Evolutionary conservation across 2,329 filamentous ascomycete genomes (phyloP).

Genomic region (Escovopsis sp.): DNA sequence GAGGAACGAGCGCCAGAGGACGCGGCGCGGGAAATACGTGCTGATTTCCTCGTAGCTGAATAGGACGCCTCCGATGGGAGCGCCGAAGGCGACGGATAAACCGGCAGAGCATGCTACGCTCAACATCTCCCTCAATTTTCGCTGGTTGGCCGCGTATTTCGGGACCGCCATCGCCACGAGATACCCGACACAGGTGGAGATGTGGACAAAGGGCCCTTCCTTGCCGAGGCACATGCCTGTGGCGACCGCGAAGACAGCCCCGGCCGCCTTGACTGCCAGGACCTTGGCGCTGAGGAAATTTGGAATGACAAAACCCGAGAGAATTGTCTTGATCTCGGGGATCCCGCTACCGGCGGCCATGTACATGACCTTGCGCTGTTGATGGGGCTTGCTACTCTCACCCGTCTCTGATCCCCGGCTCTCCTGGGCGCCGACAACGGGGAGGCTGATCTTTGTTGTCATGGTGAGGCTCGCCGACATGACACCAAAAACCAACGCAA

Average conservation of each 20-base stretch:
- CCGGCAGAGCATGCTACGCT: constrained; percentile 85
- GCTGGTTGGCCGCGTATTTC: constrained; percentile 91
- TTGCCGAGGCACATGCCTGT: constrained; percentile 91
- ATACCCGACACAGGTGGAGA: constrained; percentile 88
- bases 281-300: constrained; percentile 86
- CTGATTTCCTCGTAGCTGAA: constrained; percentile 92
- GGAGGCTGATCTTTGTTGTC: constrained; percentile 69
- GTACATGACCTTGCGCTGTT: constrained; percentile 78
- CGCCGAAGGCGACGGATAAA: constrained; percentile 87
- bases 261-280: constrained; percentile 69
- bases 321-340: constrained; percentile 90
- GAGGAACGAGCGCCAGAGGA: constrained; percentile 92
- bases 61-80: constrained; percentile 72
- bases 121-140: constrained; percentile 79
- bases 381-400: constrained; percentile 46
- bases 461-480: constrained; percentile 54
- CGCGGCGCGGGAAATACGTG: constrained; percentile 96
- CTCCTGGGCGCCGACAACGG: constrained; percentile 82
- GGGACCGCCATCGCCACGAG: constrained; percentile 82
- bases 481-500: constrained; percentile 41
- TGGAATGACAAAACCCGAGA: constrained; percentile 95
- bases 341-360: constrained; percentile 92
- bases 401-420: constrained; percentile 61
- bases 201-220: constrained; percentile 89
- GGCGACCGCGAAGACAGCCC: constrained; percentile 73